Conservation (phyloP, 441 rosid genomes). For the Populus trichocarpa region DNA sequence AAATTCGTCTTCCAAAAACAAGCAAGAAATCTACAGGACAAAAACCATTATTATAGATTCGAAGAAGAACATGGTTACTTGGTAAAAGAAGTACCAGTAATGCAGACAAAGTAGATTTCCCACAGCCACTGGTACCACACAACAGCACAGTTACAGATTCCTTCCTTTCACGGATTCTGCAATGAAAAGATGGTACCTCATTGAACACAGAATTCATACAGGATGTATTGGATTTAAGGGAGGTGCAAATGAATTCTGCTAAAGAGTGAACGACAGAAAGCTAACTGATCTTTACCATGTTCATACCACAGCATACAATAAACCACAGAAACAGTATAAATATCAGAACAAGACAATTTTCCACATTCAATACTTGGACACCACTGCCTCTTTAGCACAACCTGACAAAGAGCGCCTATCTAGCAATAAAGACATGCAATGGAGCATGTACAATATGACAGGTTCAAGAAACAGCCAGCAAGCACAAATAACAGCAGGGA, state of each 20-base stretch:
- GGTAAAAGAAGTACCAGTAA: constrained; percentile 62
- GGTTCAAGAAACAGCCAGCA: not conserved
- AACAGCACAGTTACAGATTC: constrained; percentile 91
- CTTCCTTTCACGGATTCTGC: constrained; percentile 95
- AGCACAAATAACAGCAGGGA: not conserved
- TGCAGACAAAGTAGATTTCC: constrained; percentile 98
- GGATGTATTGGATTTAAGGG: not conserved
- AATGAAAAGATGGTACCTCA: constrained; percentile 17
- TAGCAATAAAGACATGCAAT: not conserved
- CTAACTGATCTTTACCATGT: not conserved
- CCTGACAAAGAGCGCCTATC: not conserved
- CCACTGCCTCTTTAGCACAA: not conserved
- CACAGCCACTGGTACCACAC: constrained; percentile 99
- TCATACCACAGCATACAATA: not conserved
- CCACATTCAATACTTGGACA: not conserved
- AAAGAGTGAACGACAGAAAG: not conserved
- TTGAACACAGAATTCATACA: not conserved
- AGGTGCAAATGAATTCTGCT: not conserved
- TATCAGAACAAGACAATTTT: not conserved
- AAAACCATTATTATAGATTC: not conserved
- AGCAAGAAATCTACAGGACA: not conserved
- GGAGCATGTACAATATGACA: not conserved
- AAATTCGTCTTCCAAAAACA: not conserved
- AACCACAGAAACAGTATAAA: not conserved
- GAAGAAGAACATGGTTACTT: constrained; percentile 6